Evolutionary conservation across 2,329 filamentous ascomycete species (phyloP).

Genomic region (Diaporthe sp.): DNA sequence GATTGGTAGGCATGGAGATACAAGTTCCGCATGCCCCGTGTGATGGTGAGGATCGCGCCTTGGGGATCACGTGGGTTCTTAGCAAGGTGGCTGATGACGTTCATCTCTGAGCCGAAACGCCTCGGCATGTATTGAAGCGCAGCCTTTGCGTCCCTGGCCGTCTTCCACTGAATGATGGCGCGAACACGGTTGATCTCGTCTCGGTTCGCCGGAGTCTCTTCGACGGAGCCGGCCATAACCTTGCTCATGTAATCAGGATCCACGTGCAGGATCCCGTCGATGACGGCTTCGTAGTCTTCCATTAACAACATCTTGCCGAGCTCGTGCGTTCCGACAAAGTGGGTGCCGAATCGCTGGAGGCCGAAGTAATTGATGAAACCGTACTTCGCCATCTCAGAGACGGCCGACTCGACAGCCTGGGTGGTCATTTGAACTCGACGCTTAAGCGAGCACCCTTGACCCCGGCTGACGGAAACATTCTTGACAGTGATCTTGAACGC

Average conservation of each 20-base stretch:
- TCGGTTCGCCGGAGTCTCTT: conserved; percentile 65
- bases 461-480: conserved; percentile 76
- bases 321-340: conserved; percentile 85
- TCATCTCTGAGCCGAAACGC: conserved; percentile 84
- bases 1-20: conserved; percentile 98
- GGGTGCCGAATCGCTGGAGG: conserved; percentile 95
- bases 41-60: conserved; percentile 84
- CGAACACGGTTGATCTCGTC: conserved; percentile 86
- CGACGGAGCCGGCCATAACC: conserved; percentile 62
- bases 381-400: conserved; percentile 76
- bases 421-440: conserved; percentile 58
- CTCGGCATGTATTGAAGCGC: conserved; percentile 79
- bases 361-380: conserved; percentile 99
- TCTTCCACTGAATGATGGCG: conserved; percentile 81
- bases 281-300: conserved; percentile 83
- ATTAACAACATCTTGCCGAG: conserved; percentile 87
- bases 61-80: conserved; percentile 76
- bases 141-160: conserved; percentile 66
- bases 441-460: conserved; percentile 60
- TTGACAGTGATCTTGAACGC: conserved; percentile 94
- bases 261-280: conserved; percentile 82
- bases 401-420: conserved; percentile 67
- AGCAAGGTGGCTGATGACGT: conserved; percentile 82
- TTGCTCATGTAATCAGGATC: conserved; percentile 70
- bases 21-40: conserved; percentile 87